Conservation (phyloP, 139 green algal genomes). For the Chlamydomonas sp. region DNA sequence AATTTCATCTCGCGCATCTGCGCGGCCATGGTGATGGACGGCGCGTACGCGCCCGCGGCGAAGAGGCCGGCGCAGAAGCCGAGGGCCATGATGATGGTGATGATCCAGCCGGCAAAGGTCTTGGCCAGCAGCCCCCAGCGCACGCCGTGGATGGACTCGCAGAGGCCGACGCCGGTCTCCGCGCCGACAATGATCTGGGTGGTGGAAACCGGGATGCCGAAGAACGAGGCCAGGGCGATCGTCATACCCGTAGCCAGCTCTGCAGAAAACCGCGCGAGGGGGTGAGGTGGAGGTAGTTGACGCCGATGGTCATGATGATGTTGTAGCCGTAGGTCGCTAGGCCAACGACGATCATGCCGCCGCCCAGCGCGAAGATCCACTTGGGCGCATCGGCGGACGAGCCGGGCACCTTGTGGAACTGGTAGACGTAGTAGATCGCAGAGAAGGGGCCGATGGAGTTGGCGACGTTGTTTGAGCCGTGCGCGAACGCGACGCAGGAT, state of each 20-base stretch:
- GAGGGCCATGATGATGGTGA: constrained; percentile 7
- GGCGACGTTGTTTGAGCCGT: constrained; percentile 71
- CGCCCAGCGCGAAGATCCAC: constrained; percentile 63
- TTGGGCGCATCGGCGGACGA: not conserved
- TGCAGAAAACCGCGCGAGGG: constrained; percentile 21
- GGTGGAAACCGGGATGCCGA: constrained; percentile 25
- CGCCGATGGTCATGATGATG: constrained; percentile 21
- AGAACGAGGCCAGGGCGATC: constrained; percentile 29
- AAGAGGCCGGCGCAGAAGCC: constrained; percentile 14
- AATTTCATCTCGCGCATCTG: not conserved
- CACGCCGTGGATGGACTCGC: not conserved
- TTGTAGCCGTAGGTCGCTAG: constrained; percentile 61
- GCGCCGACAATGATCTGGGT: constrained; percentile 13
- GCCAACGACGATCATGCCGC: constrained; percentile 69
- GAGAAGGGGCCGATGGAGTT: constrained; percentile 71
- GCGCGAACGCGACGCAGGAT: constrained; percentile 72
- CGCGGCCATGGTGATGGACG: not conserved
- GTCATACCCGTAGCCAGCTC: constrained; percentile 32
- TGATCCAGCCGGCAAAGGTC: not conserved
- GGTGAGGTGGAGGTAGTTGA: constrained; percentile 14
- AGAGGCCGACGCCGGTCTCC: constrained; percentile 8
- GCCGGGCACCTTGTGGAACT: constrained; percentile 33
- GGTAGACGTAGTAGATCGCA: constrained; percentile 49
- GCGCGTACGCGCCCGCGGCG: constrained; percentile 4
- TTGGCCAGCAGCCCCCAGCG: constrained; percentile 2